A percentile compares a stretch with the other conserved stretches of the same genome.
Evolutionary conservation across 2,329 filamentous ascomycete species (phyloP).

Genomic region (Aschersonia sp.): DNA sequence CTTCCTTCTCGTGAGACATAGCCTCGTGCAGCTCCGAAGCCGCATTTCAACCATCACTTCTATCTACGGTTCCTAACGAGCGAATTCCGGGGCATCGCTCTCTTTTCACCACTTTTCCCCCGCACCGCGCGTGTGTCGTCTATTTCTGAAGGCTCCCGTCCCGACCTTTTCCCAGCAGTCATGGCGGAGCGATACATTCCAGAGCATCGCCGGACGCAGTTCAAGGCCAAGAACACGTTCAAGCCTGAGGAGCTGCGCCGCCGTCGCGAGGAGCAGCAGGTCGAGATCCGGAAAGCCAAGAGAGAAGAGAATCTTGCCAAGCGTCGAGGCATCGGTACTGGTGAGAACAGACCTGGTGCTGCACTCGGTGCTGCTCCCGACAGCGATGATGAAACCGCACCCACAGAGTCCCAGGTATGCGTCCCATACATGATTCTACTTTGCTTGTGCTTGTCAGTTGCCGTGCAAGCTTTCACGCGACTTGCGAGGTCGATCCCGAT

Average conservation of each 20-base stretch:
- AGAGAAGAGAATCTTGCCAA: slow-evolving; percentile 98
- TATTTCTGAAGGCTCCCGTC: slow-evolving; percentile 2
- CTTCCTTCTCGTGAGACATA: slow-evolving; percentile 1
- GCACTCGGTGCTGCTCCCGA: slow-evolving; percentile 80
- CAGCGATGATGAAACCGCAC: slow-evolving; percentile 92
- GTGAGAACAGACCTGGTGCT: slow-evolving; percentile 66
- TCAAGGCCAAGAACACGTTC: slow-evolving; percentile 99
- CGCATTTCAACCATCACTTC: background rate
- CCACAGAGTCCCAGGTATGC: slow-evolving; percentile 87
- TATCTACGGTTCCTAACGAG: background rate
- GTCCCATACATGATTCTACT: background rate
- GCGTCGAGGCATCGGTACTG: slow-evolving; percentile 80
- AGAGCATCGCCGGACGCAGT: slow-evolving; percentile 96
- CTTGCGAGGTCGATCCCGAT: background rate
- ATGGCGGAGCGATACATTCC: slow-evolving; percentile 99
- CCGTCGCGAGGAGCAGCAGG: slow-evolving; percentile 96
- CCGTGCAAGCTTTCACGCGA: too few relatives aligned
- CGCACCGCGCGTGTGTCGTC: slow-evolving; percentile 3
- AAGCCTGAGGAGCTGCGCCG: slow-evolving; percentile 98
- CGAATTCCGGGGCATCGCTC: slow-evolving; percentile 1
- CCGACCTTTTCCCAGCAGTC: slow-evolving; percentile 18
- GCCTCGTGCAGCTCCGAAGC: slow-evolving; percentile 2
- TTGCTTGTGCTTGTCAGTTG: too few relatives aligned
- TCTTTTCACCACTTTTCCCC: slow-evolving; percentile 3
- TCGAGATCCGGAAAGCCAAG: slow-evolving; percentile 97